Base-by-base conservation (phyloP, 768 basidiomycete genomes). In the Dentipellis sp. region DNA sequence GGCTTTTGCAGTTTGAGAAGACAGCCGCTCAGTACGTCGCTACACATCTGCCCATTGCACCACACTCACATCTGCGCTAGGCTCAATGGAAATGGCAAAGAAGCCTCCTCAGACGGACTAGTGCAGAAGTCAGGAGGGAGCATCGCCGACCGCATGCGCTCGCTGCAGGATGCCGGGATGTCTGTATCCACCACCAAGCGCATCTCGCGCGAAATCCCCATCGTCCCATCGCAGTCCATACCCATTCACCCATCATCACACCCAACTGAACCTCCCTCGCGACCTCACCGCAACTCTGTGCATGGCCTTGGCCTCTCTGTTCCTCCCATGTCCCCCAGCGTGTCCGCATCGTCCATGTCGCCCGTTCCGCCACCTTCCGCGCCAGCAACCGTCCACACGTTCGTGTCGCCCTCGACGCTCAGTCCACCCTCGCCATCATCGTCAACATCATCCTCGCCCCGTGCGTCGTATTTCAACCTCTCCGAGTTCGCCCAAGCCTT, bases 61-160 rank as follows among this genome's bases (percentile, higher is more conserved):
- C 9, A 9, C 10, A 8, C 48, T 50, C 35, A 49, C 35, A n/a
- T 56, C 36, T 19, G 52, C 52, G 40, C 47, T 53, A 58, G 53
- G 29, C 39, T 57, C 36, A 50, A 60, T 45, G 60, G 57, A 11
- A 56, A 63, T 47, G 59, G 40, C 10, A 50, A 54, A 4, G 46
- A 55, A 21, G 23, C 56, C 36, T 17, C 54, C 39, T 34, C 53
- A 45, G 58, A 63, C 21, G 57, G 58, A 16, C 55, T 59, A 1
- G 62, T 65, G 17, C 60, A 60, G 56, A 76, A 76, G 58, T 63
- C 62, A 1, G 84, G 82, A n/a, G 82, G 76, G 6, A 84, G 81
- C 51, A 90, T 95, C 57, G 86, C 87, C 22, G 91, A 92, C 71
- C 80, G 93, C 51, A 77, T 93, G 71, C 82, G 78, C 61, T 82